These are phyloP conservation scores for Nitzschia palea DNA, from an alignment of 108 stramenopile species.

Conservation along the genomic window DNA sequence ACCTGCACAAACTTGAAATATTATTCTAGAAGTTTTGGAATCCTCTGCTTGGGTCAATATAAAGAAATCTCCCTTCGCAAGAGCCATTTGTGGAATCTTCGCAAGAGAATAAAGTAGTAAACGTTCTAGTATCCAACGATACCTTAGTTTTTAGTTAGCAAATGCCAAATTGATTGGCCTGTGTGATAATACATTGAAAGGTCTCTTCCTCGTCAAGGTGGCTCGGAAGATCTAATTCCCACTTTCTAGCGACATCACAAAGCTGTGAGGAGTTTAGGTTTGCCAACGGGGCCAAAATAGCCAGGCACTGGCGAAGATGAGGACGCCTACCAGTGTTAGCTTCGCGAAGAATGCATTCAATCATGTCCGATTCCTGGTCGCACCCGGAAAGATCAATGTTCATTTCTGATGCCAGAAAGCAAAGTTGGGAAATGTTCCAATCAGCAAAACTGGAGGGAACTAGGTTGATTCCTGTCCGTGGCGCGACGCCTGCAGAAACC, in stretches of 20 bases:
- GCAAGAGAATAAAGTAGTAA: too few species aligned
- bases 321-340: constrained; percentile 21
- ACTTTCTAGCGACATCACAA: constrained; percentile 29
- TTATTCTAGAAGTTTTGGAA: too few species aligned
- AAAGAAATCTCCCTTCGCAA: too few species aligned
- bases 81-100: too few species aligned
- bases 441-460: constrained; percentile 6
- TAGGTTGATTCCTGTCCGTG: background rate
- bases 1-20: too few species aligned
- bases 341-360: constrained; percentile 11
- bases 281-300: constrained; percentile 39
- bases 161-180: constrained; percentile 7
- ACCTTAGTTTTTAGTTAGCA: too few species aligned
- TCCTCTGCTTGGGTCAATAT: too few species aligned
- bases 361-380: constrained; percentile 26
- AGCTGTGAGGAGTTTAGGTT: constrained; percentile 28
- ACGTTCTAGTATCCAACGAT: too few species aligned
- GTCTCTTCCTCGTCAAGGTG: constrained; percentile 61
- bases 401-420: constrained; percentile 29
- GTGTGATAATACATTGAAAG: constrained; percentile 32
- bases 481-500: constrained; percentile 8
- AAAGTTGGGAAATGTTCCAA: constrained; percentile 37
- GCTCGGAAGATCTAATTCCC: constrained; percentile 44
- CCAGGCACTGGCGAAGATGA: constrained; percentile 39
- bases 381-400: constrained; percentile 29